Evolutionary conservation across 2,329 filamentous ascomycete species (phyloP), one percentile per base, ranked within the genome.

Genomic region (Neurospora crassa): DNA sequence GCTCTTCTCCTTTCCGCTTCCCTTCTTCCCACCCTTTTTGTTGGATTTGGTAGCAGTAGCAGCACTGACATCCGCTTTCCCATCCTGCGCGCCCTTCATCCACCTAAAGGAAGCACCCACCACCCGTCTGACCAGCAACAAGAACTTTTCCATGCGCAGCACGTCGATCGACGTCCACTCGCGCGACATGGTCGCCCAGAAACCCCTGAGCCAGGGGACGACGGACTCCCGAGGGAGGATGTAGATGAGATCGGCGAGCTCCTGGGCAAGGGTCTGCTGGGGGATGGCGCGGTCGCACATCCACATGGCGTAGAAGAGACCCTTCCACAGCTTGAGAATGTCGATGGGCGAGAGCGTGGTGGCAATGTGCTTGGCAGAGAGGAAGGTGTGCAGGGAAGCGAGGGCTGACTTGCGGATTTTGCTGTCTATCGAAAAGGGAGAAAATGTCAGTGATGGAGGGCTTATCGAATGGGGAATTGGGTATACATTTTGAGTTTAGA

Each of bases 241-340:
- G 73, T 87, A 85, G 67, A 91, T 80, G 68, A 97, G 88, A 1
- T 82, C 87, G 63, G 94, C 92, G 70, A 98, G 90, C 73, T 94
- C 90, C 75, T 86, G 83, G 76, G 92, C 92, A 67, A 98, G 91
- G 63, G 88, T 88, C 84, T 97, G 94, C 84, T 97, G 95, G 2
- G 92, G 90, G n/a, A 90, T 83, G 12, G 94, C 91, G 68, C 94
- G 92, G 84, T 97, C 94, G 80, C 91, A 93, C 90, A 97, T 96
- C 91, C 93, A 97, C 78, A 96, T 88, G 78, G 91, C 91, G 85
- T 94, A 97, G 84, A 96, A 97, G 24, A 98, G 88, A 5, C 94
- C 95, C 79, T 96, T 97, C 93, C 94, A 97, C 75, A 98, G 87
- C 83, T 97, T 97, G 73, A 95, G 85, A 68, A 93, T 84, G 74